phyloP scores from a whole-genome alignment of 768 basidiomycete species.

The Chlorophyllum brunneum region DNA sequence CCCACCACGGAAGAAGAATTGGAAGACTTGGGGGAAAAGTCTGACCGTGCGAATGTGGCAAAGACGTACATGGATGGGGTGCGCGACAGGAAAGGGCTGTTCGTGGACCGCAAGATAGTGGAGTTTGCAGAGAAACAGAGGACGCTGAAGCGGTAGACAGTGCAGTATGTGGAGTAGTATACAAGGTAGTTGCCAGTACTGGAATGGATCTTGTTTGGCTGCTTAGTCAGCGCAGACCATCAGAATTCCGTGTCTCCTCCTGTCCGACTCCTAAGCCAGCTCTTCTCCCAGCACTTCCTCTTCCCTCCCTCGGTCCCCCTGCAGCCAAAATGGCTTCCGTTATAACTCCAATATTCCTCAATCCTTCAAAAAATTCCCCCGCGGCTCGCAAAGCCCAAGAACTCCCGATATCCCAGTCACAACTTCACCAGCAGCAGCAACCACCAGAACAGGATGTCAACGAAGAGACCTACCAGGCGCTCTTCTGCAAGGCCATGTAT shows the following conservation, averaged over 20 bases:
- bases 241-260: constrained; percentile 7
- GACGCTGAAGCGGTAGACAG: constrained; percentile 61
- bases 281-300: background rate
- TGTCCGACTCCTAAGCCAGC: constrained; percentile 4
- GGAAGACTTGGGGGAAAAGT: constrained; percentile 95
- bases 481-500: constrained; percentile 91
- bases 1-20: constrained; percentile 96
- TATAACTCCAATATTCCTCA: constrained; percentile 1
- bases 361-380: background rate
- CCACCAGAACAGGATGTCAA: constrained; percentile 27
- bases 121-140: constrained; percentile 97
- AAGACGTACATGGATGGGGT: constrained; percentile 90
- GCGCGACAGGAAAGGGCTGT: constrained; percentile 90
- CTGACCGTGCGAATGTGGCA: constrained; percentile 90
- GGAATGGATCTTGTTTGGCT: constrained; percentile 4
- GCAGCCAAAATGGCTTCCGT: constrained; percentile 3
- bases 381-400: background rate
- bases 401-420: constrained; percentile 11
- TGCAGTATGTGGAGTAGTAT: background rate
- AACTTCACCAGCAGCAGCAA: constrained; percentile 20
- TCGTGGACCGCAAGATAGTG: constrained; percentile 92
- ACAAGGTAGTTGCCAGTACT: background rate
- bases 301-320: background rate
- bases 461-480: constrained; percentile 56
- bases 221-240: constrained; percentile 9